Percentiles rank a stretch among this genome's conserved stretches.
Conservation (phyloP, 73 alveolate species). For the Symbiodinium natans region DNA sequence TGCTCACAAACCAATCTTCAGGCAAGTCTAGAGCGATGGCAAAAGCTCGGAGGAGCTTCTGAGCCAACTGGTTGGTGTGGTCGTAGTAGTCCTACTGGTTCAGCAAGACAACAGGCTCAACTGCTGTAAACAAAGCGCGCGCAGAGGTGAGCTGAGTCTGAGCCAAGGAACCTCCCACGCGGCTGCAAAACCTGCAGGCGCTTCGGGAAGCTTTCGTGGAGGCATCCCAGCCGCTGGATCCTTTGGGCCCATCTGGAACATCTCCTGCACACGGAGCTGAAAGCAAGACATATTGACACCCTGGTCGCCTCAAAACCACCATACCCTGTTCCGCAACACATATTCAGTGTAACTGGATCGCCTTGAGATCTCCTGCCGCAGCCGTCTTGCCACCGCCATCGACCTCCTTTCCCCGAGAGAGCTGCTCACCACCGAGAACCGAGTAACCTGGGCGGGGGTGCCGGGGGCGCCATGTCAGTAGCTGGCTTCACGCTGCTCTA, state of each 20-base stretch:
- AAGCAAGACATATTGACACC: no score
- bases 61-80: slow-evolving; percentile 67
- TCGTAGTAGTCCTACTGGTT: slow-evolving; percentile 54
- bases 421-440: slow-evolving; percentile 84
- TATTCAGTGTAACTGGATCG: background rate
- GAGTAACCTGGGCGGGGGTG: slow-evolving; percentile 32
- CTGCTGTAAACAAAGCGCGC: no score
- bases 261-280: slow-evolving; percentile 49
- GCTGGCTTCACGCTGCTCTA: background rate
- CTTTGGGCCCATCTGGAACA: slow-evolving; percentile 93
- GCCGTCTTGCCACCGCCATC: slow-evolving; percentile 30
- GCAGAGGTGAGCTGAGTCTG: background rate
- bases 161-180: slow-evolving; percentile 60
- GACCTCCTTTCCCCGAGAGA: slow-evolving; percentile 61
- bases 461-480: no score
- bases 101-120: background rate
- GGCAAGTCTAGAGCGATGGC: slow-evolving; percentile 88
- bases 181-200: slow-evolving; percentile 37
- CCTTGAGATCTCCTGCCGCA: slow-evolving; percentile 70
- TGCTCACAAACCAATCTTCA: slow-evolving; percentile 69
- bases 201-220: slow-evolving; percentile 52
- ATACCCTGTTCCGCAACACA: no score
- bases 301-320: no score
- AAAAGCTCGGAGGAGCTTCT: slow-evolving; percentile 68
- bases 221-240: slow-evolving; percentile 93